phyloP scores from a whole-genome alignment of 2,329 filamentous ascomycete genomes.

The Hypoxylon sp. region DNA sequence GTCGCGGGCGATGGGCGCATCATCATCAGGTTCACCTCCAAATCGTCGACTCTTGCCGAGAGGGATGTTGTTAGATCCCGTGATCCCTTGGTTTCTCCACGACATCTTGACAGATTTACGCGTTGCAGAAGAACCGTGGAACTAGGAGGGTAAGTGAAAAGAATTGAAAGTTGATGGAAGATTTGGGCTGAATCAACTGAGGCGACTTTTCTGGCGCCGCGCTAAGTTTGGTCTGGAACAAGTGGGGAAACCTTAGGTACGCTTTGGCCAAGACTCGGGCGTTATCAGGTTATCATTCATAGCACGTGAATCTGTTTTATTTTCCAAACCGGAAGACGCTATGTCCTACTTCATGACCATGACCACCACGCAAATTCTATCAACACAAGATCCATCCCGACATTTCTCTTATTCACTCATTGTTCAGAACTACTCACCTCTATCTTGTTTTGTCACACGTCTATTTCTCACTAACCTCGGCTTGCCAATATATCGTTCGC shows the following conservation, averaged over 20 bases:
- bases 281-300: too few species aligned
- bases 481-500: too few species aligned
- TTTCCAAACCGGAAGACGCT: too few species aligned
- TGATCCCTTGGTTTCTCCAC: constrained; percentile 84
- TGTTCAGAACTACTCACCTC: too few species aligned
- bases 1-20: constrained; percentile 49
- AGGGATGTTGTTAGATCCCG: constrained; percentile 97
- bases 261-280: background rate
- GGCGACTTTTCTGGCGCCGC: constrained; percentile 30
- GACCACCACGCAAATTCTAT: too few species aligned
- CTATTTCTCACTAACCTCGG: too few species aligned
- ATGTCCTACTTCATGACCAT: too few species aligned
- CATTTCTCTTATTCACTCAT: too few species aligned
- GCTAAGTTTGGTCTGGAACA: constrained; percentile 21
- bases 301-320: too few species aligned
- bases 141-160: background rate
- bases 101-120: constrained; percentile 60
- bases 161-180: background rate
- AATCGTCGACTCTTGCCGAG: constrained; percentile 87
- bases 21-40: constrained; percentile 68
- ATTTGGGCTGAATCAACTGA: constrained; percentile 14
- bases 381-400: too few species aligned
- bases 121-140: constrained; percentile 6
- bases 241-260: constrained; percentile 20
- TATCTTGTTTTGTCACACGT: too few species aligned